Evolutionary conservation across 352 stramenopile species (phyloP), one percentile per base, ranked within the genome.

Genomic region (Pythium periplocum): DNA sequence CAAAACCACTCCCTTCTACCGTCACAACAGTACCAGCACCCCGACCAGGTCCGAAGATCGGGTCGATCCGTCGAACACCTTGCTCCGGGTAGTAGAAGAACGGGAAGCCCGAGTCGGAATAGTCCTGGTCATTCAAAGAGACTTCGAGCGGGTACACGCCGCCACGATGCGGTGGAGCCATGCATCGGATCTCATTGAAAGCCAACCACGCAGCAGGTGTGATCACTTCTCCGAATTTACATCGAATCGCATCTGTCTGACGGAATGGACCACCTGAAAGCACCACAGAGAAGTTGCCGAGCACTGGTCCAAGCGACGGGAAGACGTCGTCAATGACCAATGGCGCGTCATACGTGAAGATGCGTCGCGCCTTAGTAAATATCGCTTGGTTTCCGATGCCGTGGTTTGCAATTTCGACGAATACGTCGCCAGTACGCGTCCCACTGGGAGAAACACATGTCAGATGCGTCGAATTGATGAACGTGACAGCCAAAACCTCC

Each of bases 101-200:
- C 2, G 76, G 62, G 2, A 83, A 44, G 0, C 59, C 57, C 1
- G 65, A 76, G 42, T 83, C 58, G 0, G 78, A 84, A 59, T 95
- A 98, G 59, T 98, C 90, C 64, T 98, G 92, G 34, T 81, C 87
- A 62, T 98, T 98, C 42, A 86, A 61, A 26, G 87, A 89, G 33
- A 98, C 75, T 55, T 95, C 66, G 0, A 98, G 66, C 2, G 74
- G 64, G 44, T 96, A 90, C 0, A 87, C 58, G 0, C 92, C 92
- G 0, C 75, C 48, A 2, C 51, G 37, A 38, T 95, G 75, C 0
- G 75, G 69, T 30, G 86, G 89, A n/a, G 89, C 83, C 30, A 69
- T 75, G 64, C 86, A 98, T 36, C 68, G 52, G 10, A 98, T 73
- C 64, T 86, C 71, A 38, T 83, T 79, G 41, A 68, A 73, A 51